phyloP scores from a whole-genome alignment of 805 yeast species.

The Debaryomyces hansenii region DNA sequence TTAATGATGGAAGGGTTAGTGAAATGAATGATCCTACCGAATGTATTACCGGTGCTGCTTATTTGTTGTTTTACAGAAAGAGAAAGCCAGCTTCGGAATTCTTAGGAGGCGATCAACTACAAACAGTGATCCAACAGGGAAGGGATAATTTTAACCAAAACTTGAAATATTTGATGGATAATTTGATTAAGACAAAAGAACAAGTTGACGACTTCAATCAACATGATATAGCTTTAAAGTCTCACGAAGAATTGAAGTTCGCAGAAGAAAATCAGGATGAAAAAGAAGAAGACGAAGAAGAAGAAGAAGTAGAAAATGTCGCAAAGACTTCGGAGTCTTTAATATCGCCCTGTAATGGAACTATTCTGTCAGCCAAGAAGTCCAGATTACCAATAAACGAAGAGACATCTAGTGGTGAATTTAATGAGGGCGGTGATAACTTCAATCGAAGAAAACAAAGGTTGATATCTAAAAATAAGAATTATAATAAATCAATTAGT shows the following conservation, averaged over 20 bases:
- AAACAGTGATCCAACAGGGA: constrained; percentile 41
- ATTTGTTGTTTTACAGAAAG: constrained; percentile 78
- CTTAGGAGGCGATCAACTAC: constrained; percentile 51
- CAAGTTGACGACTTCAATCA: constrained; percentile 11
- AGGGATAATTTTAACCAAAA: constrained; percentile 22
- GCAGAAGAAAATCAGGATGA: constrained; percentile 3
- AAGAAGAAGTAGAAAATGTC: not conserved
- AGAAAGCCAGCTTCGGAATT: constrained; percentile 32
- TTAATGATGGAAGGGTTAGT: constrained; percentile 78
- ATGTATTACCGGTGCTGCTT: constrained; percentile 76
- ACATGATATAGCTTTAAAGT: not conserved
- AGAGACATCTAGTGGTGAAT: constrained; percentile 4
- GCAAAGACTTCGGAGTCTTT: not conserved
- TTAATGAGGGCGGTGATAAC: constrained; percentile 14
- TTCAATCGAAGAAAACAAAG: constrained; percentile 21
- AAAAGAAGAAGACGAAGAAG: constrained; percentile 1
- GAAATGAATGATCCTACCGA: constrained; percentile 56
- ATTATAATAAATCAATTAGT: constrained; percentile 22
- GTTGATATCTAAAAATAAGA: constrained; percentile 22
- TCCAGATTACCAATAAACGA: constrained; percentile 7
- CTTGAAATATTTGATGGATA: constrained; percentile 10
- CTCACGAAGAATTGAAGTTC: not conserved
- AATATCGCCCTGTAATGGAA: not conserved
- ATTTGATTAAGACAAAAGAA: constrained; percentile 12
- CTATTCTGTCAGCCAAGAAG: constrained; percentile 3